Percentiles rank a stretch among this genome's conserved stretches.
Evolutionary conservation across 2,329 filamentous ascomycete species (phyloP).

Genomic region (Colletotrichum shisoi): DNA sequence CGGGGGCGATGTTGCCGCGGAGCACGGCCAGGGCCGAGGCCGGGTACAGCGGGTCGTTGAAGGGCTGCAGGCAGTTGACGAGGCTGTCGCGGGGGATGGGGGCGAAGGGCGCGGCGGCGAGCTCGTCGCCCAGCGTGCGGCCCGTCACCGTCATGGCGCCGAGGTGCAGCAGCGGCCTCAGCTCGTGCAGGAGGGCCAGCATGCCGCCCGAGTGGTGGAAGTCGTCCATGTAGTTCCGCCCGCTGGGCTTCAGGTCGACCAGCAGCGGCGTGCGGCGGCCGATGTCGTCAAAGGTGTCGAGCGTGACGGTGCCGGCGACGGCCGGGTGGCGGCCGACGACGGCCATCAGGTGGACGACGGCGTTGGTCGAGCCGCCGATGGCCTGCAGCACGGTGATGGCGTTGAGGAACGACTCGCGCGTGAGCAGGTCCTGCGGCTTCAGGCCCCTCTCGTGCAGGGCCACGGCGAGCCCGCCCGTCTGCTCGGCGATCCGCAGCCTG

Average conservation of each 20-base stretch:
- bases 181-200: constrained; percentile 78
- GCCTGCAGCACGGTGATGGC: constrained; percentile 87
- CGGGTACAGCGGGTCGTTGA: constrained; percentile 71
- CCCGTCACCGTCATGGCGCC: constrained; percentile 83
- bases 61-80: constrained; percentile 67
- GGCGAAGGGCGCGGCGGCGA: constrained; percentile 73
- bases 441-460: constrained; percentile 71
- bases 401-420: constrained; percentile 80
- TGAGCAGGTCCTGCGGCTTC: constrained; percentile 73
- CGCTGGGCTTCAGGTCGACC: constrained; percentile 85
- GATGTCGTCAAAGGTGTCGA: constrained; percentile 81
- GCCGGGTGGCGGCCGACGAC: constrained; percentile 78
- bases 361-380: constrained; percentile 85
- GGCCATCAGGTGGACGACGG: constrained; percentile 84
- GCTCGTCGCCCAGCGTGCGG: constrained; percentile 80
- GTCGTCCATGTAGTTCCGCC: constrained; percentile 88
- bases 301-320: constrained; percentile 68
- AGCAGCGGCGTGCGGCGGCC: constrained; percentile 80
- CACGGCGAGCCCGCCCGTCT: constrained; percentile 74
- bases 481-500: constrained; percentile 81
- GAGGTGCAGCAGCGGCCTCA: constrained; percentile 79
- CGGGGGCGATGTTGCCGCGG: constrained; percentile 81
- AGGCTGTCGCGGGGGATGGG: constrained; percentile 47
- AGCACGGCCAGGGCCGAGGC: constrained; percentile 84
- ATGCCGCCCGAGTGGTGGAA: constrained; percentile 90